These are phyloP conservation scores for Ogataea hybrid DNA, from an alignment of 1,139 yeast genomes.

Conservation along the genomic window DNA sequence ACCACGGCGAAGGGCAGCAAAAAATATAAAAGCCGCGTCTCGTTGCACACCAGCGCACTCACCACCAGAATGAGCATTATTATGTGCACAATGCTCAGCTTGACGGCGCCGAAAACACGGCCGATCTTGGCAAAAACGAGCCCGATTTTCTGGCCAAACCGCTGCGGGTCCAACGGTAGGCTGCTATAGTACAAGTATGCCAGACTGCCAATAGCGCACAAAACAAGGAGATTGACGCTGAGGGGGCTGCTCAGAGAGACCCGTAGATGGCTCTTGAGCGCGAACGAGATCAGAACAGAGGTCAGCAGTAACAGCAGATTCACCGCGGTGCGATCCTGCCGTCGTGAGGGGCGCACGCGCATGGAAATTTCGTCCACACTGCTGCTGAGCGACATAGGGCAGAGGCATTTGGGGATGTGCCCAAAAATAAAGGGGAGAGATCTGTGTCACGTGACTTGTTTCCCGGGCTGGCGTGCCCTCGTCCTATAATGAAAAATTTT, in stretches of 20 bases:
- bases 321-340: conserved; percentile 6
- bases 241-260: conserved; percentile 9
- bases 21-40: conserved; percentile 11
- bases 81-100: conserved; percentile 10
- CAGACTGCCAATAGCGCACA: conserved; percentile 2
- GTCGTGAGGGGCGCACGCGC: neutral
- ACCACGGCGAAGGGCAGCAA: conserved; percentile 11
- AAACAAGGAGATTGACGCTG: conserved; percentile 10
- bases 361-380: conserved; percentile 2
- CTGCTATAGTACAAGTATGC: conserved; percentile 13
- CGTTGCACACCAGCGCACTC: conserved; percentile 13
- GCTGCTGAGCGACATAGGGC: conserved; percentile 8
- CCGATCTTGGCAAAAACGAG: conserved; percentile 7
- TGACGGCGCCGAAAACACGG: conserved; percentile 6
- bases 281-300: conserved; percentile 11
- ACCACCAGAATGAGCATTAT: conserved; percentile 13
- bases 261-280: conserved; percentile 11
- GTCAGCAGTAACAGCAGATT: conserved; percentile 9
- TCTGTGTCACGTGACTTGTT: conserved; percentile 3
- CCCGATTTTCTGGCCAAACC: conserved; percentile 7
- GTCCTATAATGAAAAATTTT: conserved; percentile 6
- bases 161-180: conserved; percentile 11
- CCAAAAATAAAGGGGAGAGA: neutral
- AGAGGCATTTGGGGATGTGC: neutral
- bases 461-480: conserved; percentile 6